Conservation (phyloP, 176 grass and related monocot genomes). For the Bolboschoenus planiculmis region DNA sequence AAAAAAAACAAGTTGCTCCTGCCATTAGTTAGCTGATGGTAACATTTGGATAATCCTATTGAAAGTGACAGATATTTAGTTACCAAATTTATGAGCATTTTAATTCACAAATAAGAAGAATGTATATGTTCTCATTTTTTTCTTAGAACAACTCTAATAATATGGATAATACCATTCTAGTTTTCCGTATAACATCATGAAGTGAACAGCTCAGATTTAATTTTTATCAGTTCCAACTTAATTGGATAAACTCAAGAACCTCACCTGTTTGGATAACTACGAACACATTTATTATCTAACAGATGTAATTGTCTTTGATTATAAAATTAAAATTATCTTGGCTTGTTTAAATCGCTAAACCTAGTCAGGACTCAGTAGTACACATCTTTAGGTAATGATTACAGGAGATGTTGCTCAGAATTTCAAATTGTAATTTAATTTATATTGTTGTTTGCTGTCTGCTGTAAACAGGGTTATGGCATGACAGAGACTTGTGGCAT, state of each 20-base stretch:
- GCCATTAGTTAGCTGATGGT: background rate
- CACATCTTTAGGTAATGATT: background rate
- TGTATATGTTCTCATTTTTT: background rate
- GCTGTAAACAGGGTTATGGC: slow-evolving; percentile 61
- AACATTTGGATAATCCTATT: background rate
- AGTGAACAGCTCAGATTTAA: background rate
- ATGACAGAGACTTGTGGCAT: slow-evolving; percentile 91
- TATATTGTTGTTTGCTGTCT: background rate
- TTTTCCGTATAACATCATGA: no score
- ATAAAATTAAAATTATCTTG: background rate
- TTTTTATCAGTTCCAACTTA: background rate
- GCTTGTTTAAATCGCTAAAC: background rate
- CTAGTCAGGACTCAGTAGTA: background rate
- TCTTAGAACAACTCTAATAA: background rate
- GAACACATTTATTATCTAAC: background rate
- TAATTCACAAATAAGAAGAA: background rate
- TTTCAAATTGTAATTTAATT: background rate
- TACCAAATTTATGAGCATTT: background rate
- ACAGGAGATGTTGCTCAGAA: background rate
- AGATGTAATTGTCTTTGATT: background rate
- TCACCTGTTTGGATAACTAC: no score
- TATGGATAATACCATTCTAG: background rate
- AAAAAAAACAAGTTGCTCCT: background rate
- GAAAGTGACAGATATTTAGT: background rate
- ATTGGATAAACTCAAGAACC: no score